A percentile compares a stretch with the other conserved stretches of the same genome.
Evolutionary conservation across 2,329 filamentous ascomycete genomes (phyloP).

Genomic region (Penicillium thymicola): DNA sequence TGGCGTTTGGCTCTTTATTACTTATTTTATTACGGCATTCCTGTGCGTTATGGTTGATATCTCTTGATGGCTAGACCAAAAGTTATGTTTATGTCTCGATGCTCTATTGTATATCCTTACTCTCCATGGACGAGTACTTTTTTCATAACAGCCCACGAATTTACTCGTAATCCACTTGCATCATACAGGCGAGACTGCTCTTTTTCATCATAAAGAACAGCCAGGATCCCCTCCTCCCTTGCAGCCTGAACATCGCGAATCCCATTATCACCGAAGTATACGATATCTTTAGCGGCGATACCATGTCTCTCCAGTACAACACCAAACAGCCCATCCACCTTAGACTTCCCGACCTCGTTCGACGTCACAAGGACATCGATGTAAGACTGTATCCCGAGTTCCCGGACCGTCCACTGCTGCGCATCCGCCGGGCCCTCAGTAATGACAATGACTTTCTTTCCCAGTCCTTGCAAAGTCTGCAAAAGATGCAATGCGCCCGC

Average conservation of each 20-base stretch:
- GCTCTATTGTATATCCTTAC: not conserved
- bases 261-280: conserved; percentile 30
- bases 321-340: conserved; percentile 32
- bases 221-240: conserved; percentile 20
- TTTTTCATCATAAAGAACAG: conserved; percentile 24
- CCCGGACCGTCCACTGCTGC: conserved; percentile 43
- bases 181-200: not conserved
- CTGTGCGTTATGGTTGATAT: conserved; percentile 17
- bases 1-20: conserved; percentile 24
- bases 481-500: conserved; percentile 38
- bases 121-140: conserved; percentile 8
- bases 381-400: too few relatives aligned
- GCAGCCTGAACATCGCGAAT: conserved; percentile 28
- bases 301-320: conserved; percentile 14
- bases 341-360: conserved; percentile 31
- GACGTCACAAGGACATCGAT: conserved; percentile 1
- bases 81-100: conserved; percentile 14
- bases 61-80: conserved; percentile 19
- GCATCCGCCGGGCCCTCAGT: conserved; percentile 50
- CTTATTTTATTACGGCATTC: conserved; percentile 15
- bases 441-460: conserved; percentile 44
- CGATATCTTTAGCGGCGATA: conserved; percentile 20
- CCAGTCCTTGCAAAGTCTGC: conserved; percentile 28
- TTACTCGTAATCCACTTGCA: conserved; percentile 5
- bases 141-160: conserved; percentile 11